These are phyloP conservation scores for Epichloe uncinata DNA, from an alignment of 2,329 filamentous ascomycete genomes.

Conservation along the genomic window DNA sequence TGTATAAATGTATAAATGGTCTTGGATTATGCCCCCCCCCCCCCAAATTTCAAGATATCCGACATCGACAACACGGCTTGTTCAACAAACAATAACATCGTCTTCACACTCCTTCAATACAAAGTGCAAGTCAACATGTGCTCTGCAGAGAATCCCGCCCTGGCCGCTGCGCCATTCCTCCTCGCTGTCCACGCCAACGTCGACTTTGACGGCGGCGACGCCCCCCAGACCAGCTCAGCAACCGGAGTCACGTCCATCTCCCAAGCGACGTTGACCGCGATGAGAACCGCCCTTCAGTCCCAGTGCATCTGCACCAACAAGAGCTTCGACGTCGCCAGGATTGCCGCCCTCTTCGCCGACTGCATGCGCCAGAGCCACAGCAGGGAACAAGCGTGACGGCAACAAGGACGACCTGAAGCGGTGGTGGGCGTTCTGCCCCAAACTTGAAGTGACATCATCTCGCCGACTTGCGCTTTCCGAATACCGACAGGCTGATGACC, in stretches of 20 bases:
- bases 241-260: constrained; percentile 18
- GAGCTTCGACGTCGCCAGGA: too few species aligned
- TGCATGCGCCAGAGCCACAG: constrained; percentile 7
- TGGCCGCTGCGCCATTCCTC: constrained; percentile 17
- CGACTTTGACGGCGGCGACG: constrained; percentile 14
- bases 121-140: constrained; percentile 12
- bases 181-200: constrained; percentile 20
- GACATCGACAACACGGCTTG: background rate
- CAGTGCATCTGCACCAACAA: too few species aligned
- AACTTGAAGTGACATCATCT: too few species aligned
- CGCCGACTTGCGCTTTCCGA: too few species aligned
- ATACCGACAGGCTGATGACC: too few species aligned
- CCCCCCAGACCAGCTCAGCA: constrained; percentile 14
- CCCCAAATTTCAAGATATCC: background rate
- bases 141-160: constrained; percentile 14
- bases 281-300: too few species aligned
- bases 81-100: background rate
- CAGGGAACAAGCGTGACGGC: too few species aligned
- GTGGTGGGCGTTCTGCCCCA: too few species aligned
- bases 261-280: constrained; percentile 13
- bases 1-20: background rate
- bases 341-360: too few species aligned
- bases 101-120: too few species aligned
- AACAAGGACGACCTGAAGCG: too few species aligned
- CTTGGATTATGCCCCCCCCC: too few species aligned